Evolutionary conservation across 805 yeast species (phyloP), one percentile per base, ranked within the genome.

Genomic region (Wickerhamomyces alni): DNA sequence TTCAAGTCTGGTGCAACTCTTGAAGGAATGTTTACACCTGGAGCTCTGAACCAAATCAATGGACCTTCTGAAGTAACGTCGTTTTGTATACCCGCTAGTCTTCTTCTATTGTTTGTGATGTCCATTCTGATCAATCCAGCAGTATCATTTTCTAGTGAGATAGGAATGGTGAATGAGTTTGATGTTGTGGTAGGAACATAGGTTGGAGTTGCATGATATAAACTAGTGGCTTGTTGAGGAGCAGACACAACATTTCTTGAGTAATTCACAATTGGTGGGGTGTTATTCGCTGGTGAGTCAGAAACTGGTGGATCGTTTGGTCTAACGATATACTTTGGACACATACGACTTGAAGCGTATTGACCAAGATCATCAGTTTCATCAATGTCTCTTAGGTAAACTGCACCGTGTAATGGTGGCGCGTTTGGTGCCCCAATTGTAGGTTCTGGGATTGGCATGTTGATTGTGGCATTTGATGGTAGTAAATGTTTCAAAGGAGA

Each of bases 371-470:
- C 96, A 57, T 88, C 96, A 40, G 81, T 79, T 32, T 79, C 78
- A 47, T 80, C 78, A 28, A 80, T 76, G 1, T 86, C 84, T 44
- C 91, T 75, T 45, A 81, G 63, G 60, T 86, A 91, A 8, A 93
- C 96, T 24, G 86, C 93, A 22, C 99, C 99, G 27, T 85, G 78
- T 24, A 88, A 60, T n/a, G 99, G 98, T 12, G 98, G 98, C 0
- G 96, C 94, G 50, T 86, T 80, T 47, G 82, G 73, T 17, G 82
- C 84, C 9, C 93, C 91, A 52, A 79, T 80, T 2, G 80, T 74
- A 3, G 97, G 93, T 40, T 81, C 85, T 1, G 96, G 95, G 32
- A 84, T 72, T 11, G 84, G 80, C 69, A 86, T 89, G 26, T 73
- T 71, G 6, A 77, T 74, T 16, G 78, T 68, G 1, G 96, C 88